Evolutionary conservation across 2,329 filamentous ascomycete genomes (phyloP).

Genomic region (Colletotrichum paranaense): DNA sequence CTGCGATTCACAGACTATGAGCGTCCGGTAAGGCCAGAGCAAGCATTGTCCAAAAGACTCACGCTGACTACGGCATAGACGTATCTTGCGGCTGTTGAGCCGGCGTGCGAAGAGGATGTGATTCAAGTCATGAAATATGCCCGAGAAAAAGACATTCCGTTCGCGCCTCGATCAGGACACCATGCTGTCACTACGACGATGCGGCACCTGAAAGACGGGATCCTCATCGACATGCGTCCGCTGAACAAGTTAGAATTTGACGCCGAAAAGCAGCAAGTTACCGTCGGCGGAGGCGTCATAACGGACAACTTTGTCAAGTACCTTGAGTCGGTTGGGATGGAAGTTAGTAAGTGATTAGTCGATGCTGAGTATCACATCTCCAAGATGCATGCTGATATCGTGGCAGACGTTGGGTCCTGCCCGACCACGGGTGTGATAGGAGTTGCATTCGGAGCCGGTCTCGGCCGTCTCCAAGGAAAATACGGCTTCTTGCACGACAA

Average conservation of each 20-base stretch:
- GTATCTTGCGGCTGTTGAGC: slow-evolving; percentile 15
- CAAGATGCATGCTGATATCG: background rate
- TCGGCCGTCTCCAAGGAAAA: slow-evolving; percentile 42
- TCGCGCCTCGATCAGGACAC: slow-evolving; percentile 33
- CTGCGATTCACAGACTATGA: slow-evolving; percentile 28
- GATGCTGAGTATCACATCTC: no score
- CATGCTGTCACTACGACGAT: slow-evolving; percentile 36
- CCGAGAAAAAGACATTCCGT: slow-evolving; percentile 14
- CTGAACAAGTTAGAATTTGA: slow-evolving; percentile 38
- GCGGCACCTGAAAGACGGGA: slow-evolving; percentile 31
- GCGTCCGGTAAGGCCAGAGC: slow-evolving; percentile 1
- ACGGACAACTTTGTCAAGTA: slow-evolving; percentile 28
- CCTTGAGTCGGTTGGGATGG: slow-evolving; percentile 22
- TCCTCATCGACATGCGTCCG: slow-evolving; percentile 40
- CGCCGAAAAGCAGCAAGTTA: slow-evolving; percentile 25
- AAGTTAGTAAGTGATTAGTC: slow-evolving; percentile 21
- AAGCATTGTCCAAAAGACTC: background rate
- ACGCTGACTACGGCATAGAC: slow-evolving; percentile 2
- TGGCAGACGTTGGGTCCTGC: slow-evolving; percentile 14
- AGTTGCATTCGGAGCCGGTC: slow-evolving; percentile 45
- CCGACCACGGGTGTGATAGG: slow-evolving; percentile 43
- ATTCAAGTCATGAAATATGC: slow-evolving; percentile 29
- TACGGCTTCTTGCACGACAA: slow-evolving; percentile 43
- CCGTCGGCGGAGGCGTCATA: slow-evolving; percentile 13
- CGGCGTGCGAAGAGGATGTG: slow-evolving; percentile 17